Percentiles rank a stretch among this genome's conserved stretches.
Evolutionary conservation across 495 filamentous ascomycete genomes (phyloP).

Genomic region (Acidomyces sp.): DNA sequence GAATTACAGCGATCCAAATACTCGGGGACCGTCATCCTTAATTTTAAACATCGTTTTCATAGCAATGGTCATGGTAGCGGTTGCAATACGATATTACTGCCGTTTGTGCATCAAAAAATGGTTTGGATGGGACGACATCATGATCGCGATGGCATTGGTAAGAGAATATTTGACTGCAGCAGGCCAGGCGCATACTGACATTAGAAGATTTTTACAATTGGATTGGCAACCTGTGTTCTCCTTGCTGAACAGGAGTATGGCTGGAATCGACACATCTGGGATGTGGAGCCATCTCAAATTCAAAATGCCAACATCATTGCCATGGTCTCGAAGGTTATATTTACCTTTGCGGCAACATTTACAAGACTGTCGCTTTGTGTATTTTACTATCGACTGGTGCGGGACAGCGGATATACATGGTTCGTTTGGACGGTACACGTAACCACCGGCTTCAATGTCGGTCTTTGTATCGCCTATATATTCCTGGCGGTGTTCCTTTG

Average conservation of each 20-base stretch:
- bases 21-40: constrained; percentile 19
- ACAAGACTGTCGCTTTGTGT: constrained; percentile 46
- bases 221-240: constrained; percentile 19
- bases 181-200: too few relatives aligned
- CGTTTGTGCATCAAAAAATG: constrained; percentile 17
- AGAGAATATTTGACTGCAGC: too few relatives aligned
- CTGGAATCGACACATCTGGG: constrained; percentile 39
- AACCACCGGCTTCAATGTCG: constrained; percentile 33
- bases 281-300: not conserved
- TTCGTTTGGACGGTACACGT: constrained; percentile 34
- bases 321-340: constrained; percentile 39
- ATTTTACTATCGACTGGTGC: constrained; percentile 42
- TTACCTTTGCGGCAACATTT: constrained; percentile 39
- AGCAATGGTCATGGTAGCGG: constrained; percentile 16
- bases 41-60: constrained; percentile 25
- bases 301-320: constrained; percentile 31
- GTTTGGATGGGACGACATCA: constrained; percentile 23
- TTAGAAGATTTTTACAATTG: constrained; percentile 22
- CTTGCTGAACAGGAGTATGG: constrained; percentile 29
- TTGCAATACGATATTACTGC: constrained; percentile 20
- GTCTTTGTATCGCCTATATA: constrained; percentile 36
- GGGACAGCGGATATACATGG: constrained; percentile 24
- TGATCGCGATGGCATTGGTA: constrained; percentile 21
- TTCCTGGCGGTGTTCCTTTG: constrained; percentile 43
- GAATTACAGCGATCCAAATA: constrained; percentile 23